Evolutionary conservation across 164 flowering plant genomes (phyloP).

Genomic region (Magnolia sinica): DNA sequence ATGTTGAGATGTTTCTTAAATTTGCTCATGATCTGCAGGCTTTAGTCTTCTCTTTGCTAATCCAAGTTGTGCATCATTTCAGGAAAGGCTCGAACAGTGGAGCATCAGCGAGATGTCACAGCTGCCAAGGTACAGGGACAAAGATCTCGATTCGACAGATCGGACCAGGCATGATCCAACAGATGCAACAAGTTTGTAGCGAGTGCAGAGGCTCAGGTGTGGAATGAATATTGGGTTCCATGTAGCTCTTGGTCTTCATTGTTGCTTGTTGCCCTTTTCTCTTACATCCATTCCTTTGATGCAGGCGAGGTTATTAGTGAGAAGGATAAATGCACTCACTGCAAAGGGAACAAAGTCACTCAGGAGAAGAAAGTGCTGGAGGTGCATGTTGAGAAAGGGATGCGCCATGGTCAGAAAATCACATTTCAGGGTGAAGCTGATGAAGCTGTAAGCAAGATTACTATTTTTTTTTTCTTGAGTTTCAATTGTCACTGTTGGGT

Average conservation of each 20-base stretch:
- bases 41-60: too few relatives aligned
- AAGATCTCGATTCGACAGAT: constrained; percentile 76
- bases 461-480: too few relatives aligned
- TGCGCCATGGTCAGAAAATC: constrained; percentile 66
- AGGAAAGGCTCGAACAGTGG: constrained; percentile 69
- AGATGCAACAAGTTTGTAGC: neutral
- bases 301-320: neutral
- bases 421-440: constrained; percentile 58
- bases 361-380: constrained; percentile 71
- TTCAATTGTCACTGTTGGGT: too few relatives aligned
- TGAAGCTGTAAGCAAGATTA: constrained; percentile 44
- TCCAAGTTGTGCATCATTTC: neutral
- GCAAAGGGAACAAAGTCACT: constrained; percentile 21
- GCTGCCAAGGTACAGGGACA: constrained; percentile 81
- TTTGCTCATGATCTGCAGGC: too few relatives aligned
- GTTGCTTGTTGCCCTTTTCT: too few relatives aligned
- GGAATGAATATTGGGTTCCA: too few relatives aligned
- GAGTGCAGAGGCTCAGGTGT: neutral
- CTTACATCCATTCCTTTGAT: too few relatives aligned
- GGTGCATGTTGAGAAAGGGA: constrained; percentile 71
- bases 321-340: neutral
- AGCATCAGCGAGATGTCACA: constrained; percentile 66
- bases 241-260: too few relatives aligned
- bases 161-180: constrained; percentile 59
- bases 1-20: too few relatives aligned